Conservation (phyloP, 208 protist species). For the Trypanosoma congolense region DNA sequence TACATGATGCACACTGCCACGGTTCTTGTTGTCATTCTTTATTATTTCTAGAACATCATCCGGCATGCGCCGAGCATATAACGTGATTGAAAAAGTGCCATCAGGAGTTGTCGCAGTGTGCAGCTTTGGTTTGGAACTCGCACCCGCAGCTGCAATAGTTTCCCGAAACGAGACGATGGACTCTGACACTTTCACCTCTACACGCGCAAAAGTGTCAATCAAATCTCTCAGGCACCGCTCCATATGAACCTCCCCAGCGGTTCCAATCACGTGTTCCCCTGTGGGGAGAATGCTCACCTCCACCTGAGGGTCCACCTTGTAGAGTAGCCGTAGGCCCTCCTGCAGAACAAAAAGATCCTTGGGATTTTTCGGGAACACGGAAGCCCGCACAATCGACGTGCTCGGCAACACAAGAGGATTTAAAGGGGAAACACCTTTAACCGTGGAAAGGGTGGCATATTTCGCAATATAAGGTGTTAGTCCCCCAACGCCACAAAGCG, state of each 20-base stretch:
- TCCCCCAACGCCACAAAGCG: constrained; percentile 92
- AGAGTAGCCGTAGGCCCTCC: constrained; percentile 89
- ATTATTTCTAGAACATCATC: constrained; percentile 70
- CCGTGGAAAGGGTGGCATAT: constrained; percentile 89
- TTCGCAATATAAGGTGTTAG: constrained; percentile 91
- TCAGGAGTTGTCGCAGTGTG: constrained; percentile 58
- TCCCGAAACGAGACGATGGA: constrained; percentile 88
- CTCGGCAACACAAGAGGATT: constrained; percentile 78
- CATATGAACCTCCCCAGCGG: constrained; percentile 96
- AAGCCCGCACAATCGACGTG: constrained; percentile 95
- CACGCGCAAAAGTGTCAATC: constrained; percentile 81
- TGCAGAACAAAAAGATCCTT: constrained; percentile 60
- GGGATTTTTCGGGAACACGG: constrained; percentile 89
- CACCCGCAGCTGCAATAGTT: constrained; percentile 47
- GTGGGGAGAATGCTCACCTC: constrained; percentile 91
- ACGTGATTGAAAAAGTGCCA: constrained; percentile 63
- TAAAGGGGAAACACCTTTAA: constrained; percentile 74
- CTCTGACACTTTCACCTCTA: constrained; percentile 80
- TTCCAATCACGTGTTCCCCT: constrained; percentile 95
- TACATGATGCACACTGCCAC: constrained; percentile 44
- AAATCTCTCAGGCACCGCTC: constrained; percentile 94
- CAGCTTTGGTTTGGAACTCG: constrained; percentile 65
- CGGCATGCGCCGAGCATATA: constrained; percentile 68
- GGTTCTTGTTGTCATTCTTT: constrained; percentile 65
- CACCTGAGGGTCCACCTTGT: constrained; percentile 95